Conservation (phyloP, 2,329 filamentous ascomycete species). For the Colletotrichum chrysophilum region DNA sequence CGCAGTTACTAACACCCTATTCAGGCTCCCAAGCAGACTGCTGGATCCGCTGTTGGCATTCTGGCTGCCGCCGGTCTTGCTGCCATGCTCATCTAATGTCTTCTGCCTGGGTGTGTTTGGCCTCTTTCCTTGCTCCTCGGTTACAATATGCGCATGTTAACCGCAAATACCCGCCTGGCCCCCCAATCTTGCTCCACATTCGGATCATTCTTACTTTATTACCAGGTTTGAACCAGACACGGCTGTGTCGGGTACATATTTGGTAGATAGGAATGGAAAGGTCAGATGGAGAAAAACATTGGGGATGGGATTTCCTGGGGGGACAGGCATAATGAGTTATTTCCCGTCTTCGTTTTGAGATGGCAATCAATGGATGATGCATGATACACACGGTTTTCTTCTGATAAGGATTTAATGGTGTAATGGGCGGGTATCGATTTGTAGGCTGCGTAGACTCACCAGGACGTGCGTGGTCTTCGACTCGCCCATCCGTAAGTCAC, state of each 20-base stretch:
- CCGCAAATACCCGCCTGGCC: constrained; percentile 46
- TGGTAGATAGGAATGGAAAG: not conserved
- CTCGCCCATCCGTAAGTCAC: not conserved
- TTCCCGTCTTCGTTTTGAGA: constrained; percentile 32
- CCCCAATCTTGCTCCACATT: constrained; percentile 26
- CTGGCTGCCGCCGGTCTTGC: constrained; percentile 55
- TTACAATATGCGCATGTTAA: constrained; percentile 40
- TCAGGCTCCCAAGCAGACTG: constrained; percentile 36
- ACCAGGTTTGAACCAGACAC: constrained; percentile 3
- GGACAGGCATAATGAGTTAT: constrained; percentile 38
- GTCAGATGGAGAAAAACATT: constrained; percentile 5
- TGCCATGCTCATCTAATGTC: constrained; percentile 50
- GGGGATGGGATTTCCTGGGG: constrained; percentile 8
- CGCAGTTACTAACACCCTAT: not conserved
- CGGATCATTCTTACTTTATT: constrained; percentile 25
- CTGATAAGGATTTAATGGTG: constrained; percentile 16
- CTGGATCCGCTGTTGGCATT: constrained; percentile 47
- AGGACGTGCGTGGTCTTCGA: not conserved
- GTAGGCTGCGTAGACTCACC: not conserved
- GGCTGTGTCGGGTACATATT: constrained; percentile 10
- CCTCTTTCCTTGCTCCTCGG: constrained; percentile 12
- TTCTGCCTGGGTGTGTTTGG: not conserved
- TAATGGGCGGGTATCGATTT: not conserved
- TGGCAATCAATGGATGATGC: constrained; percentile 29
- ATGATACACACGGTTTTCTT: constrained; percentile 13